phyloP scores from a whole-genome alignment of 169 alveolate genomes.

The Eimeria falciformis region DNA sequence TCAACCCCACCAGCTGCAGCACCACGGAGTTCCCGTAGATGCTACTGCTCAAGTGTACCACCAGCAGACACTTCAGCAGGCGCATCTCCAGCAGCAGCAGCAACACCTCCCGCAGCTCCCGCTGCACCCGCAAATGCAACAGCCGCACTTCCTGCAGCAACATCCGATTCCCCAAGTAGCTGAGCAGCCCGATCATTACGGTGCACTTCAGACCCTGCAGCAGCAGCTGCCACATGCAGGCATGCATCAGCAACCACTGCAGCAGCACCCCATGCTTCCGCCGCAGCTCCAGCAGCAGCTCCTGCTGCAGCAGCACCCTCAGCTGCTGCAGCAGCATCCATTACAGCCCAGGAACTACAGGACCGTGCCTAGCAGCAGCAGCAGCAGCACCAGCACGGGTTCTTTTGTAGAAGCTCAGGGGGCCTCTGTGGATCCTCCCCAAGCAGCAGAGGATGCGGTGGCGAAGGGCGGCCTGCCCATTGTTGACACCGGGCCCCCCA shows the following conservation, averaged over 20 bases:
- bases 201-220: background rate
- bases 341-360: background rate
- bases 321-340: constrained; percentile 33
- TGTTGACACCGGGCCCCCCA: background rate
- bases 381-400: background rate
- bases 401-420: too few species aligned
- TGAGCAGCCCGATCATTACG: background rate
- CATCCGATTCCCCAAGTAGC: too few species aligned
- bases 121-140: too few species aligned
- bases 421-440: constrained; percentile 23
- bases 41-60: too few species aligned
- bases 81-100: too few species aligned
- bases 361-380: constrained; percentile 9
- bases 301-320: background rate
- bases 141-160: too few species aligned
- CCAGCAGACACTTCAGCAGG: too few species aligned
- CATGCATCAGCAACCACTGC: background rate
- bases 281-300: background rate
- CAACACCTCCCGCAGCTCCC: too few species aligned
- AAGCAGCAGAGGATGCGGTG: background rate
- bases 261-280: background rate
- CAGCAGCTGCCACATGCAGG: constrained; percentile 12
- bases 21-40: too few species aligned
- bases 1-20: too few species aligned
- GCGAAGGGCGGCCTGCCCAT: background rate